These are phyloP conservation scores for Yamadazyma pseudoaaseri DNA, from an alignment of 1,139 yeast species.

Conservation along the genomic window DNA sequence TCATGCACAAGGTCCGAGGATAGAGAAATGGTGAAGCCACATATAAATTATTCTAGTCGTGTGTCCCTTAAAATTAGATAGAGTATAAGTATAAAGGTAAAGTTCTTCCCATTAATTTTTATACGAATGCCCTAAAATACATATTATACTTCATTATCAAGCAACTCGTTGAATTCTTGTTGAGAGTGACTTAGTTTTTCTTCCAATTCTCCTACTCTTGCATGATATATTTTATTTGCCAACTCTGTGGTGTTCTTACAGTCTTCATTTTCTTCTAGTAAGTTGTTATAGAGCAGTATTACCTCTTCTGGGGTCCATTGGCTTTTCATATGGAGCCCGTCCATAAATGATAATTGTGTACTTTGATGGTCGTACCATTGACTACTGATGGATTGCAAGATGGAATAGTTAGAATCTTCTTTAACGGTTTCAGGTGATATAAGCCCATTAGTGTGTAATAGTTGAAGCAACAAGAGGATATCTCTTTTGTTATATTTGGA, in stretches of 20 bases:
- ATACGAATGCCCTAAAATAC: too few relatives aligned
- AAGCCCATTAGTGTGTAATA: slow-evolving; percentile 22
- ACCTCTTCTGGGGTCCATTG: slow-evolving; percentile 17
- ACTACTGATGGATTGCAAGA: slow-evolving; percentile 15
- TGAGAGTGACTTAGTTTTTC: slow-evolving; percentile 12
- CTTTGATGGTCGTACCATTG: slow-evolving; percentile 24
- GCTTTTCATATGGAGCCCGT: slow-evolving; percentile 14
- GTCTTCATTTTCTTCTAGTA: slow-evolving; percentile 16
- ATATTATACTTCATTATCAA: too few relatives aligned
- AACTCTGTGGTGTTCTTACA: slow-evolving; percentile 25
- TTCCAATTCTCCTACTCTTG: slow-evolving; percentile 20
- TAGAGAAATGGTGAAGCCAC: too few relatives aligned
- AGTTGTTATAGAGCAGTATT: slow-evolving; percentile 16
- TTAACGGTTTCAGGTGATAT: slow-evolving; percentile 18
- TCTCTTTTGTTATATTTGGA: slow-evolving; percentile 18
- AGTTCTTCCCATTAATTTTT: too few relatives aligned
- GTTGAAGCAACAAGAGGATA: slow-evolving; percentile 23
- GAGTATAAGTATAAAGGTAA: too few relatives aligned
- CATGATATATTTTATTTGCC: slow-evolving; percentile 23
- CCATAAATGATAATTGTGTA: slow-evolving; percentile 17
- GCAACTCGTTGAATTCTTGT: slow-evolving; percentile 10
- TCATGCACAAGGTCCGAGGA: slow-evolving; percentile 1
- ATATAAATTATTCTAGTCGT: too few relatives aligned
- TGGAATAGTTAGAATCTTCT: slow-evolving; percentile 6
- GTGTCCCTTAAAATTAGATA: too few relatives aligned